Evolutionary conservation across 2,329 filamentous ascomycete genomes (phyloP), one percentile per base, ranked within the genome.

Genomic region (Diaporthe citriasiana): DNA sequence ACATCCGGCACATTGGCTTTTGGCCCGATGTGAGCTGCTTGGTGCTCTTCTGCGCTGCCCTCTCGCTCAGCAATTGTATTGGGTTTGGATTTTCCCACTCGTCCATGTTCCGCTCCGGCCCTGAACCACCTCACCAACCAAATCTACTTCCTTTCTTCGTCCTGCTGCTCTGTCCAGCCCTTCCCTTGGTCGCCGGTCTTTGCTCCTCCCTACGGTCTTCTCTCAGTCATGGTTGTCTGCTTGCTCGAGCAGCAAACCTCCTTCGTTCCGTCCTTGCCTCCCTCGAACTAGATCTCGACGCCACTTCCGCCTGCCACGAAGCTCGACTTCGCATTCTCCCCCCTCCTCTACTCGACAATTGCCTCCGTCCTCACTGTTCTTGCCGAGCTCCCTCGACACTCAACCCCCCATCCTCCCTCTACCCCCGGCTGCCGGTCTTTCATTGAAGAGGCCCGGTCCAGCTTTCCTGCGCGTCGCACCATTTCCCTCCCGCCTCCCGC

Each of bases 381-480:
- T 71, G 45, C 57, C 70, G 63, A 63, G 56, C 53, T 45, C 63
- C n/a, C 45, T 68, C 63, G 63, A 51, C 33, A 30, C 42, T 60
- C 69, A 55, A 40, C 51, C 19, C 42, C 25, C 53, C 55, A 77
- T 78, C 79, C 79, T 77, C 78, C 77, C 77, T 79, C 78, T 78
- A 78, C 78, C 65, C 68, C 59, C 72, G 60, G 53, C 55, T 63
- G 42, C 60, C 47, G 22, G 68, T 71, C 78, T 77, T 76, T 79
- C 78, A 79, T 56, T 68, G 50, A 66, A 66, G 71, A 73, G 73
- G 65, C 42, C 35, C 56, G 42, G 42, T 59, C n/a, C 70, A 69
- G 69, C 45, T 69, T 66, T 66, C 35, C 35, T 55, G 53, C 72
- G 60, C 53, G 72, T 65, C 71, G 69, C 74, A 56, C 57, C 57